phyloP scores from a whole-genome alignment of 2,329 filamentous ascomycete species.

The Xylariomycetidae sp. region DNA sequence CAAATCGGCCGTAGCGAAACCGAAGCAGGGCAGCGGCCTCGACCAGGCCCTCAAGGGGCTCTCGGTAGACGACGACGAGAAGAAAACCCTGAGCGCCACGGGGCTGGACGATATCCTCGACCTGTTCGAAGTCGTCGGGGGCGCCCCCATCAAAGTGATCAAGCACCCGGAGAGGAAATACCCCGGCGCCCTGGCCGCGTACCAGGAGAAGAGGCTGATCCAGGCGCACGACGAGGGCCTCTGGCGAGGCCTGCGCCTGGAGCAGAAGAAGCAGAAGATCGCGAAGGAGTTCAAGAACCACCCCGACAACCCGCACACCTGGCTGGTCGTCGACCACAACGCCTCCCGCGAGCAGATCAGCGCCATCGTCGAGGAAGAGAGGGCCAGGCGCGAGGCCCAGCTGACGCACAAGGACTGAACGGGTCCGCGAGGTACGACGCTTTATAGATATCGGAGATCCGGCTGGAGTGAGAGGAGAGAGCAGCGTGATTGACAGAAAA shows the following conservation, averaged over 20 bases:
- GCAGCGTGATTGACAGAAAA: too few relatives aligned
- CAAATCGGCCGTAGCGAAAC: constrained; percentile 65
- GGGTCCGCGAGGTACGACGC: too few relatives aligned
- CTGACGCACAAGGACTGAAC: too few relatives aligned
- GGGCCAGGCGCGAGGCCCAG: constrained; percentile 62
- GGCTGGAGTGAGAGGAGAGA: too few relatives aligned
- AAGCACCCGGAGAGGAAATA: constrained; percentile 82
- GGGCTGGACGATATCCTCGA: constrained; percentile 94
- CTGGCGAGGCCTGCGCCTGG: constrained; percentile 65
- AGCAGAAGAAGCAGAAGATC: constrained; percentile 81
- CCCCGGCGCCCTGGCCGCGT: constrained; percentile 80
- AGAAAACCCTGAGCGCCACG: constrained; percentile 66
- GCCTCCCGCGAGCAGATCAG: constrained; percentile 71
- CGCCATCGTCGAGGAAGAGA: constrained; percentile 61
- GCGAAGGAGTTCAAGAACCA: constrained; percentile 92
- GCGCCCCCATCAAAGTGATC: constrained; percentile 68
- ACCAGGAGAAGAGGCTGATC: constrained; percentile 71
- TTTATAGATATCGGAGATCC: too few relatives aligned
- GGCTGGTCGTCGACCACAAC: constrained; percentile 72
- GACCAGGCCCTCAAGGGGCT: constrained; percentile 65
- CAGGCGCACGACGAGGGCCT: constrained; percentile 83
- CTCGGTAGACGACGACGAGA: constrained; percentile 42
- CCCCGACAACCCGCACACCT: constrained; percentile 93
- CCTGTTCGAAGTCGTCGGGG: constrained; percentile 63
- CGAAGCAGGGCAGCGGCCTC: constrained; percentile 66